These are phyloP conservation scores for Fallopia convolvulus DNA, from an alignment of 148 eudicot species.

Conservation along the genomic window DNA sequence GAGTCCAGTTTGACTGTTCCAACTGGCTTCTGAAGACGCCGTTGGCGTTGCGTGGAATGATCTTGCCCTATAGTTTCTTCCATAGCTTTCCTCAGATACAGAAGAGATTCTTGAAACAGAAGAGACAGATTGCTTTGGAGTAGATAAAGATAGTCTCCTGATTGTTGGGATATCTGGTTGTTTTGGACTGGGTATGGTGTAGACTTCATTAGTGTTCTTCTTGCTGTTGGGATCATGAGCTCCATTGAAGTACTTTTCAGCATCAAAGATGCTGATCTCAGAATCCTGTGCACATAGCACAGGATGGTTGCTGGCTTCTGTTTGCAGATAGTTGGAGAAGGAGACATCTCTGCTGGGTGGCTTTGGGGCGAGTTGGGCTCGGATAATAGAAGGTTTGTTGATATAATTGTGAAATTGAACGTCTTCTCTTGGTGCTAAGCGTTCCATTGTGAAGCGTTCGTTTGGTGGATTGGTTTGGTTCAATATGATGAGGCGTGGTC, in stretches of 20 bases:
- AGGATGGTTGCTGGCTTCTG: neutral
- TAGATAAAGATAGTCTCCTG: neutral
- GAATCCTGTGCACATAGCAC: constrained; percentile 24
- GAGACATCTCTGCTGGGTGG: constrained; percentile 22
- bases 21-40: constrained; percentile 82
- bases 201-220: neutral
- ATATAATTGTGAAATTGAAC: neutral
- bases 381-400: constrained; percentile 22
- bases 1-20: constrained; percentile 85
- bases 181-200: constrained; percentile 19
- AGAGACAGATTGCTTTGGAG: constrained; percentile 8
- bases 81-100: constrained; percentile 25
- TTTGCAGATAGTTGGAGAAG: constrained; percentile 29
- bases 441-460: neutral
- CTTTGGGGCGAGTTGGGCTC: constrained; percentile 26
- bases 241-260: constrained; percentile 66
- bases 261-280: constrained; percentile 75
- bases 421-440: neutral
- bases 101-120: constrained; percentile 42
- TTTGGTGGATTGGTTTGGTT: neutral
- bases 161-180: neutral
- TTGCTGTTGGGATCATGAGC: neutral
- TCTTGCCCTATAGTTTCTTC: constrained; percentile 28
- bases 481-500: neutral
- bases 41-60: constrained; percentile 71